Conservation (phyloP, 805 yeast species). For the Wickerhamiella dianesei region DNA sequence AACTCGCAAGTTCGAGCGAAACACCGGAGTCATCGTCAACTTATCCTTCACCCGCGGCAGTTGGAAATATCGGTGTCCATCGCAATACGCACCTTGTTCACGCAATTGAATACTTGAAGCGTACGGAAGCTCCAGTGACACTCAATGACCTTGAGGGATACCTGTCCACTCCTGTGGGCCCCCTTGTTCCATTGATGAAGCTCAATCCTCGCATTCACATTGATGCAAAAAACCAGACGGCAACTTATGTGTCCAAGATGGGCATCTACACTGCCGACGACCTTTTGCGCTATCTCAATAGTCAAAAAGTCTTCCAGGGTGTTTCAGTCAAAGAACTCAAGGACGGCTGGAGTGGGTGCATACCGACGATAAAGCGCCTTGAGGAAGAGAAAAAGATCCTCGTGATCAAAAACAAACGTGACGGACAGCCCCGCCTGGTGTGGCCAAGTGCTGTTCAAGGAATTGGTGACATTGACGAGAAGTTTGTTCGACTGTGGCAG, state of each 20-base stretch:
- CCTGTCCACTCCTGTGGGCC: slow-evolving; percentile 46
- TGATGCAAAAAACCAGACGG: slow-evolving; percentile 45
- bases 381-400: slow-evolving; percentile 67
- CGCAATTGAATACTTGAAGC: slow-evolving; percentile 81
- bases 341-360: slow-evolving; percentile 92
- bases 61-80: slow-evolving; percentile 36
- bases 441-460: slow-evolving; percentile 84
- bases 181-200: slow-evolving; percentile 55
- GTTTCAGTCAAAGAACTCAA: slow-evolving; percentile 63
- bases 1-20: slow-evolving; percentile 4
- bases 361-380: slow-evolving; percentile 60
- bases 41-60: slow-evolving; percentile 21
- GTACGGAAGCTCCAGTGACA: slow-evolving; percentile 51
- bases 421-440: slow-evolving; percentile 77
- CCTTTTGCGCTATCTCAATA: slow-evolving; percentile 54
- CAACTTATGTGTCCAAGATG: slow-evolving; percentile 80
- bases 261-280: slow-evolving; percentile 75
- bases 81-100: slow-evolving; percentile 75
- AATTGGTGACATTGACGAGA: slow-evolving; percentile 58
- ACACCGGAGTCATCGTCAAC: slow-evolving; percentile 12
- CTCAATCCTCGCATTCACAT: slow-evolving; percentile 67
- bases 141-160: slow-evolving; percentile 54
- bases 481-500: slow-evolving; percentile 73
- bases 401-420: slow-evolving; percentile 84
- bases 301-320: slow-evolving; percentile 81